These are phyloP conservation scores for Aquilaria agallochum DNA, from an alignment of 441 rosid species.

Conservation along the genomic window DNA sequence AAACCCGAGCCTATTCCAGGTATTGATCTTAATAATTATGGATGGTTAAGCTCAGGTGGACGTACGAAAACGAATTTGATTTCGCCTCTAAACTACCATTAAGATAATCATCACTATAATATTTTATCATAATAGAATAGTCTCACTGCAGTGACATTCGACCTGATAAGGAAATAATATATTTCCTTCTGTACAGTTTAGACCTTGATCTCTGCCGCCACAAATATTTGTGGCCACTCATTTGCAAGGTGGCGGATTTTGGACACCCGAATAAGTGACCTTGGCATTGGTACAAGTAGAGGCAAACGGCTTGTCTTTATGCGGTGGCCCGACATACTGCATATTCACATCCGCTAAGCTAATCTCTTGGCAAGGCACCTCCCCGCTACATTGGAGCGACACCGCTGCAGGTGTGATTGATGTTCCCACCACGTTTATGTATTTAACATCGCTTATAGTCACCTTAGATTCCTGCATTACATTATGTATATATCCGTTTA, in stretches of 20 bases:
- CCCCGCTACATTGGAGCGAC: constrained; percentile 37
- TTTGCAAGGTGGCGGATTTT: neutral
- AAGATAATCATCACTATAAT: no score
- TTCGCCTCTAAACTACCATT: no score
- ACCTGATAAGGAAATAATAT: no score
- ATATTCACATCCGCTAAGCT: constrained; percentile 19
- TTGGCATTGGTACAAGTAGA: no score
- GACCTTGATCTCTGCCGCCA: neutral
- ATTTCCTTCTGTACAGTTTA: neutral
- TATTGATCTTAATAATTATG: no score
- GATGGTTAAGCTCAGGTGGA: no score
- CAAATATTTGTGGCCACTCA: neutral
- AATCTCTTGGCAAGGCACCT: constrained; percentile 34
- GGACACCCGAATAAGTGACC: neutral
- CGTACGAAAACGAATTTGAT: no score
- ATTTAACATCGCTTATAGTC: constrained; percentile 32
- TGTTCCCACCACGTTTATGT: constrained; percentile 45
- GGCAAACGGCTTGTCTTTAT: no score
- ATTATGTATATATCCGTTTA: no score
- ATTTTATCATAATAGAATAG: no score
- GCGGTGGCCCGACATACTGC: neutral
- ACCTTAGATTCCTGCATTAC: constrained; percentile 36
- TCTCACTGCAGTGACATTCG: no score
- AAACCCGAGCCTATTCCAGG: no score
- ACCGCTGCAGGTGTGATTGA: constrained; percentile 31